phyloP scores from a whole-genome alignment of 2,329 filamentous ascomycete genomes.

The Amauroascus verrucosus region DNA sequence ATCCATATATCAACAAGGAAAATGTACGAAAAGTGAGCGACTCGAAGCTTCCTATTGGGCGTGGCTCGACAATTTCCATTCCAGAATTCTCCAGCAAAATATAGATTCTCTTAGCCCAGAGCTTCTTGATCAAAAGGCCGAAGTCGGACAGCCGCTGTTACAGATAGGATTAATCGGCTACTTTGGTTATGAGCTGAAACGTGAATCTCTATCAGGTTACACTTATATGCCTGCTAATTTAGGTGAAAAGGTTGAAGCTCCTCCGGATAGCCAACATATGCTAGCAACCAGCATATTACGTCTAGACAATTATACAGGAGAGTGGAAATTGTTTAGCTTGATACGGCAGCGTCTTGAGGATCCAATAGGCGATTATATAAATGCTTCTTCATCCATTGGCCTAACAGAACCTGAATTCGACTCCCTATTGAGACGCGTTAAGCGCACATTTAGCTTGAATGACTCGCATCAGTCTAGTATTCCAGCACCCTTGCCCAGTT shows the following conservation, averaged over 20 bases:
- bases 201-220: constrained; percentile 15
- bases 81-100: constrained; percentile 9
- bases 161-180: constrained; percentile 16
- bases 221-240: neutral
- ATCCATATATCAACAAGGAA: constrained; percentile 12
- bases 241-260: neutral
- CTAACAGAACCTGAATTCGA: constrained; percentile 12
- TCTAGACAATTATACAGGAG: constrained; percentile 15
- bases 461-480: constrained; percentile 1
- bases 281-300: constrained; percentile 13
- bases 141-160: constrained; percentile 14
- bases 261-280: constrained; percentile 15
- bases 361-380: constrained; percentile 39
- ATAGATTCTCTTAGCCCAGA: constrained; percentile 9
- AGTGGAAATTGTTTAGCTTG: constrained; percentile 15
- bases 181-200: constrained; percentile 15
- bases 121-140: constrained; percentile 11
- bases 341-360: constrained; percentile 26
- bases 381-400: constrained; percentile 19
- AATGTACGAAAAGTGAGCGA: constrained; percentile 4
- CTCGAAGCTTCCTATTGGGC: constrained; percentile 12
- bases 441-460: neutral
- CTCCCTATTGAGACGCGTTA: neutral
- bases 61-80: constrained; percentile 15
- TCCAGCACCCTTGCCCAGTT: constrained; percentile 12